Conservation (phyloP, 306 rosid species). For the Datisca glomerata region DNA sequence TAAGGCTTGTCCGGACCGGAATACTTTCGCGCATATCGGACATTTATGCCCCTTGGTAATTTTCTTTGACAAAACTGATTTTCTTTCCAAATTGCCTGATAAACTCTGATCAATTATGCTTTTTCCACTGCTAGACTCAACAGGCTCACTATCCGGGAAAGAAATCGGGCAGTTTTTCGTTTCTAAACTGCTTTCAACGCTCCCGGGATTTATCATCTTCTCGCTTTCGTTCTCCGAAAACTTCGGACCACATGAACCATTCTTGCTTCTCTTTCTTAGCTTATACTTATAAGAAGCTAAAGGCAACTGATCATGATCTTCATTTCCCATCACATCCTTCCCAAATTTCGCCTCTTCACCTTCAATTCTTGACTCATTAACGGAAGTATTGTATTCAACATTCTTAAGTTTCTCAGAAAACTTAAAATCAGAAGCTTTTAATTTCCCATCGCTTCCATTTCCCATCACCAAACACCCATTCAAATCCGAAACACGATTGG, state of each 20-base stretch:
- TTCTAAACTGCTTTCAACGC: slow-evolving; percentile 28
- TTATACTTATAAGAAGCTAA: slow-evolving; percentile 19
- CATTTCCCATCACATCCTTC: slow-evolving; percentile 21
- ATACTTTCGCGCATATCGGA: slow-evolving; percentile 58
- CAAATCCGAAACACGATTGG: slow-evolving; percentile 26
- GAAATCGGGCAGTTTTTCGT: slow-evolving; percentile 25
- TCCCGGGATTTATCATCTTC: slow-evolving; percentile 13
- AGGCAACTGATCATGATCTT: slow-evolving; percentile 18
- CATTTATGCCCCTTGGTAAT: slow-evolving; percentile 43
- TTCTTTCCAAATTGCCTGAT: slow-evolving; percentile 26
- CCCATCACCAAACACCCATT: slow-evolving; percentile 18
- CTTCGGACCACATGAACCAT: slow-evolving; percentile 25
- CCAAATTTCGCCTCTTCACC: slow-evolving; percentile 26
- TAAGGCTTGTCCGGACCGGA: slow-evolving; percentile 79
- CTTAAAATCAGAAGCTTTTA: slow-evolving; percentile 26
- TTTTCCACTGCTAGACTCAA: slow-evolving; percentile 15
- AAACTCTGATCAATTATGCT: slow-evolving; percentile 13
- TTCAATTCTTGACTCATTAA: slow-evolving; percentile 25
- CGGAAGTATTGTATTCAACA: slow-evolving; percentile 36
- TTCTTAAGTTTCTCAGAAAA: slow-evolving; percentile 37
- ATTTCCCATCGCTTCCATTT: slow-evolving; percentile 15
- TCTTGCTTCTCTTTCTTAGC: slow-evolving; percentile 30
- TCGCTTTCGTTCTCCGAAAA: slow-evolving; percentile 15
- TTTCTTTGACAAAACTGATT: too few species aligned
- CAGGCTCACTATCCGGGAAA: slow-evolving; percentile 16